Base-by-base conservation (phyloP, 768 basidiomycete species). In the Hericium alpestre region DNA sequence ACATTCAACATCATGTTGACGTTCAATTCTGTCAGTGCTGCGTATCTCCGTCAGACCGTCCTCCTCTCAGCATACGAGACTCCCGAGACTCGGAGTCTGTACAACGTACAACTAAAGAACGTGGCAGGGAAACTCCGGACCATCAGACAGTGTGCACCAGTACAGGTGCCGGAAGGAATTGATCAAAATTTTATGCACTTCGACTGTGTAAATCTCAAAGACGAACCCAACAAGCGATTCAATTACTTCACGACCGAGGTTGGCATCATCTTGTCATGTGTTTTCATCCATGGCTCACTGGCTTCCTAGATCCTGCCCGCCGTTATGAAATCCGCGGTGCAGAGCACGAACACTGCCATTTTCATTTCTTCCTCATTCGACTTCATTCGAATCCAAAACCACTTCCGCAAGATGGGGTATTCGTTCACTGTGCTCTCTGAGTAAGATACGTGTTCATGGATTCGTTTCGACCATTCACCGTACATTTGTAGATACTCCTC, bases 311-410 rank as follows among this genome's bases (percentile, higher is more conserved):
- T 93, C 25, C 77, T 98, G 1, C 93, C 96, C 8, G 66, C 76
- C 15, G 72, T 96, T 22, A 73, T 93, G 48, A 93, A 92, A 71
- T 97, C 94, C 2, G 96, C 96, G 0, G 91, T 98, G 5, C 89
- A 91, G 70, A 91, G 93, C 61, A 76, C 82, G 25, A 92, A 93
- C 67, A 93, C 93, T 0, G 79, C 86, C 53, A 77, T 98, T 61
- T 90, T 97, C 67, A 74, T 99, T 16, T 93, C 96, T 0, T 94
- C 92, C 0, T 97, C 94, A 53, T 94, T 95, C 67, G 96, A 98
- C 71, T 98, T 94, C 67, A 90, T 97, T 57, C 82, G 93, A 20
- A 76, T 99, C 9, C 87, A 89, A 58, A 93, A 93, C 58, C 76
- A 90, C 70, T 84, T 97, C 73, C 79, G 83, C 55, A 91, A 89